Evolutionary conservation across 441 rosid genomes (phyloP).

Genomic region (Biscutella laevigata): DNA sequence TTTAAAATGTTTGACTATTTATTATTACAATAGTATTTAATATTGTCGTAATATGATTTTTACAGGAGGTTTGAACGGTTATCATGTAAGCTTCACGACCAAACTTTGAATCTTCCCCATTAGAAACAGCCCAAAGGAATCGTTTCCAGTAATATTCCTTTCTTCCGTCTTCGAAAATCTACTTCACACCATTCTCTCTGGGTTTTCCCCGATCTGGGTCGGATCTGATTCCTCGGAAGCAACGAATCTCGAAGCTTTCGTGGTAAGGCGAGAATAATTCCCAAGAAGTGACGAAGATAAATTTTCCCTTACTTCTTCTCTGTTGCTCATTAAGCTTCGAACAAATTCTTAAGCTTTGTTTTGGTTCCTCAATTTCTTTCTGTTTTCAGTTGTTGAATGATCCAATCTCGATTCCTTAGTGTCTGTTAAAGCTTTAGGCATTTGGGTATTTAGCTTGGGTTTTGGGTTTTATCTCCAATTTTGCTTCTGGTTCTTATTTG

Average conservation of each 20-base stretch:
- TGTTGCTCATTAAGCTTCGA: constrained; percentile 5
- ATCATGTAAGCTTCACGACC: constrained; percentile 31
- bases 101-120: constrained; percentile 25
- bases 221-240: constrained; percentile 33
- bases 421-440: neutral
- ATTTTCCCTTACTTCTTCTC: neutral
- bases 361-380: neutral
- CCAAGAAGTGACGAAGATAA: no score
- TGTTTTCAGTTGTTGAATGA: neutral
- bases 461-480: constrained; percentile 9
- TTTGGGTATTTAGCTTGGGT: constrained; percentile 19
- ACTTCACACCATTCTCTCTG: constrained; percentile 18
- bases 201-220: constrained; percentile 27
- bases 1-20: no score
- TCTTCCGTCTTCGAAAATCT: constrained; percentile 6
- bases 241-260: constrained; percentile 25
- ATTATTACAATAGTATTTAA: neutral
- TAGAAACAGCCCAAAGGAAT: constrained; percentile 20
- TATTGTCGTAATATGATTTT: neutral
- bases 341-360: constrained; percentile 11
- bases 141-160: constrained; percentile 23
- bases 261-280: constrained; percentile 16
- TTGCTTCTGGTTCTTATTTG: neutral
- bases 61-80: constrained; percentile 21
- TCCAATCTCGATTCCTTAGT: neutral